Evolutionary conservation across 2,329 filamentous ascomycete species (phyloP).

Genomic region (Colletotrichum sp.): DNA sequence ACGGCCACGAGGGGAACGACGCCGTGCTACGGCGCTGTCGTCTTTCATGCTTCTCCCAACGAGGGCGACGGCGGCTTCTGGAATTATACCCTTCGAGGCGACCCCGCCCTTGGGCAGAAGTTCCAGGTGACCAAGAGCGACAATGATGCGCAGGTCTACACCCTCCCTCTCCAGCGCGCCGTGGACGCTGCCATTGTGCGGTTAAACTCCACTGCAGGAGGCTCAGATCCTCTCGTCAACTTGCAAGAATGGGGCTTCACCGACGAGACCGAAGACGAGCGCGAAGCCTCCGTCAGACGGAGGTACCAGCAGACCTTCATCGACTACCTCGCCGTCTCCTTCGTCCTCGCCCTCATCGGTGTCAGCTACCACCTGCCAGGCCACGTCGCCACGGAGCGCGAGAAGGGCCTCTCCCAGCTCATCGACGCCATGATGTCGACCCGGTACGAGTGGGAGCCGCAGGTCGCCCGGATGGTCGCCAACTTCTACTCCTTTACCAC

Average conservation of each 20-base stretch:
- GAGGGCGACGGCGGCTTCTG: conserved; percentile 54
- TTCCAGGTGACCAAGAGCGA: conserved; percentile 59
- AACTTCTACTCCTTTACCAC: conserved; percentile 72
- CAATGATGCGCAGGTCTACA: conserved; percentile 71
- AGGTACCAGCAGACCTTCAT: conserved; percentile 70
- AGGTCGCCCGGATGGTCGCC: conserved; percentile 50
- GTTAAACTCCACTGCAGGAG: conserved; percentile 37
- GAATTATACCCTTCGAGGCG: conserved; percentile 77
- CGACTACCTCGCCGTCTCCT: conserved; percentile 68
- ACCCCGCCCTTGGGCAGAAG: conserved; percentile 58
- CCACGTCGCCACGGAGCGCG: conserved; percentile 72
- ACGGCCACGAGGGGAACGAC: conserved; percentile 68
- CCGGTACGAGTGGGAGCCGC: conserved; percentile 54
- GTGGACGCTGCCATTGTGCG: conserved; percentile 68
- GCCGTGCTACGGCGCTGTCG: conserved; percentile 73
- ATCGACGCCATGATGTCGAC: conserved; percentile 78
- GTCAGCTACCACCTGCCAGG: conserved; percentile 76
- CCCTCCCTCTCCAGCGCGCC: conserved; percentile 71
- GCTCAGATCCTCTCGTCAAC: conserved; percentile 30
- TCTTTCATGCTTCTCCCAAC: conserved; percentile 72
- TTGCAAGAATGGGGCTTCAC: conserved; percentile 37
- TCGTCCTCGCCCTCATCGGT: conserved; percentile 72
- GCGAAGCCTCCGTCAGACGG: conserved; percentile 60
- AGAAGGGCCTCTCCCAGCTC: conserved; percentile 73
- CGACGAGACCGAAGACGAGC: conserved; percentile 45